Conservation (phyloP, 768 basidiomycete species). For the Podaxis sp. region DNA sequence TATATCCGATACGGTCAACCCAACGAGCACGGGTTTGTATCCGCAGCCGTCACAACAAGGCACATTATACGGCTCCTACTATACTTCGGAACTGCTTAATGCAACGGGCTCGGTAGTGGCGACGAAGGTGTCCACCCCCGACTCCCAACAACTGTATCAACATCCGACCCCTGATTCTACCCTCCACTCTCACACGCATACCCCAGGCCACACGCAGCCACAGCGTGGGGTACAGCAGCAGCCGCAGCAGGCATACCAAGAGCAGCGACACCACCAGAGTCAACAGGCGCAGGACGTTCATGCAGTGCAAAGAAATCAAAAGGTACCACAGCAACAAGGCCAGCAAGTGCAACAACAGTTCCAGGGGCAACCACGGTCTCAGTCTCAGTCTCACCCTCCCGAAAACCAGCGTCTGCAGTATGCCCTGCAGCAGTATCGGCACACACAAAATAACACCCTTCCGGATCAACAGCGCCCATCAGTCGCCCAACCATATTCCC, state of each 20-base stretch:
- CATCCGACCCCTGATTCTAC: constrained; percentile 26
- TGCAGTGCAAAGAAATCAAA: background rate
- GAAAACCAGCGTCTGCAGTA: background rate
- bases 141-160: constrained; percentile 20
- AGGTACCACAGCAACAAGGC: background rate
- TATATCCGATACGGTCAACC: constrained; percentile 23
- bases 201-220: constrained; percentile 28
- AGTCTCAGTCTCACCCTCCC: background rate
- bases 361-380: background rate
- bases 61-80: background rate
- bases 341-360: constrained; percentile 9
- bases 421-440: constrained; percentile 14
- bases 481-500: background rate
- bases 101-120: constrained; percentile 19
- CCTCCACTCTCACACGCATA: constrained; percentile 27
- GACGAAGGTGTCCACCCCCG: constrained; percentile 23
- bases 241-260: constrained; percentile 18
- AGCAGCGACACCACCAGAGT: constrained; percentile 8
- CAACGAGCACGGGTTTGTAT: constrained; percentile 16
- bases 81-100: background rate
- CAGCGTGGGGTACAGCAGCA: background rate
- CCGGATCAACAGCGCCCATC: constrained; percentile 1
- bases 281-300: constrained; percentile 1
- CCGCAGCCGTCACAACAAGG: background rate
- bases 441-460: constrained; percentile 11